Conservation (phyloP, 345 rosid species). For the Populus simonii region DNA sequence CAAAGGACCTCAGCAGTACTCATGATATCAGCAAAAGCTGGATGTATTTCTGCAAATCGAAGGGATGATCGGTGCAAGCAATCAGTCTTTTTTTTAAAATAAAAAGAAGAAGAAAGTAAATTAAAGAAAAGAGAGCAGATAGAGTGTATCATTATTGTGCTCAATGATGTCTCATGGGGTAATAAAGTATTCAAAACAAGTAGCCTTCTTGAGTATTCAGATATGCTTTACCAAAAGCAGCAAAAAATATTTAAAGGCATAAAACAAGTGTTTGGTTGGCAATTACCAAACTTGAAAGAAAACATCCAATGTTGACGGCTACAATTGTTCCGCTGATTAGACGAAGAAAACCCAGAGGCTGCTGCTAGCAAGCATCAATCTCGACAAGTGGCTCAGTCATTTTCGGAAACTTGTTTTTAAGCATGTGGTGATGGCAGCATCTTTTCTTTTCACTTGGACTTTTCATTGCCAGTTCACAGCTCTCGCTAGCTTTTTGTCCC, state of each 20-base stretch:
- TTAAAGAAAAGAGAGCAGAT: background rate
- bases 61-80: background rate
- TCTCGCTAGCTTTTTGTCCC: too few species aligned
- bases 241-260: too few species aligned
- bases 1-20: too few species aligned
- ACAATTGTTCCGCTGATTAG: background rate
- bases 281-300: background rate
- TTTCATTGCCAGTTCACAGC: background rate
- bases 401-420: background rate
- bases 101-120: background rate
- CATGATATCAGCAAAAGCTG: too few species aligned
- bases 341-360: too few species aligned
- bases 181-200: conserved; percentile 5
- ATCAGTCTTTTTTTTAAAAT: background rate
- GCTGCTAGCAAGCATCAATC: too few species aligned
- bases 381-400: background rate
- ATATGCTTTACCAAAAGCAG: background rate
- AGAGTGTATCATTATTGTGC: background rate
- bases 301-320: background rate
- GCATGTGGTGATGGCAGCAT: background rate
- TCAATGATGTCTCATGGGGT: conserved; percentile 15
- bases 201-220: background rate
- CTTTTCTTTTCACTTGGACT: background rate
- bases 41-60: background rate
- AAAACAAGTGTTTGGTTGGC: background rate